Conservation (phyloP, 441 rosid genomes). For the Pelargonium cotyledonis region DNA sequence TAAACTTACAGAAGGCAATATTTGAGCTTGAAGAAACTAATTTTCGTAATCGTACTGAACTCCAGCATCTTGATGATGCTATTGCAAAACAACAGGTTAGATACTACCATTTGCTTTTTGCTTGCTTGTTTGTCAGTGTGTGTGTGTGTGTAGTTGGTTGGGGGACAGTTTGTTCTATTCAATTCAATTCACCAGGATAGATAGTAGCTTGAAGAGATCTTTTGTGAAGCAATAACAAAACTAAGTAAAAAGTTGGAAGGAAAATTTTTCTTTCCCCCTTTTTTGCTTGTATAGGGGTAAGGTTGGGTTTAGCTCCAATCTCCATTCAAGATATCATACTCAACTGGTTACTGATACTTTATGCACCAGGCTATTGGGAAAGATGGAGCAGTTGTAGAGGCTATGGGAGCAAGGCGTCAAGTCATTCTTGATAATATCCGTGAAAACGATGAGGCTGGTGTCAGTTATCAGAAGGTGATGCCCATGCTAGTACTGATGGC, state of each 20-base stretch:
- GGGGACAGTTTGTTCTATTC: too few species aligned
- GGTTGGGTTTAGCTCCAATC: background rate
- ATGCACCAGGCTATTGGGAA: slow-evolving; percentile 51
- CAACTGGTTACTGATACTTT: background rate
- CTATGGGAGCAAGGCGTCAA: slow-evolving; percentile 69
- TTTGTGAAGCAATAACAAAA: background rate
- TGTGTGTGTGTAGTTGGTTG: too few species aligned
- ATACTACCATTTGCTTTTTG: background rate
- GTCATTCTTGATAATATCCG: slow-evolving; percentile 91
- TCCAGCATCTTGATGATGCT: slow-evolving; percentile 82
- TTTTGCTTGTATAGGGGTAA: background rate
- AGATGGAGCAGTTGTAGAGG: slow-evolving; percentile 50
- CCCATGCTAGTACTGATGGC: slow-evolving; percentile 15
- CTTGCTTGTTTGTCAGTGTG: too few species aligned
- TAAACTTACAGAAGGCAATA: slow-evolving; percentile 87
- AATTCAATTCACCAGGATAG: background rate
- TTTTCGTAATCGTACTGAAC: slow-evolving; percentile 65
- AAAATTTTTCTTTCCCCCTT: background rate
- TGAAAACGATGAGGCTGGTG: slow-evolving; percentile 89
- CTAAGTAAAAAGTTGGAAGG: background rate
- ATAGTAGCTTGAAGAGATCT: background rate
- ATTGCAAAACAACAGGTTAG: slow-evolving; percentile 77
- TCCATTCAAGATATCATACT: background rate
- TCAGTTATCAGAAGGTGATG: slow-evolving; percentile 66
- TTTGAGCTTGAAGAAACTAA: slow-evolving; percentile 92